Conservation (phyloP, 331 rosid genomes). For the Malus hybrid region DNA sequence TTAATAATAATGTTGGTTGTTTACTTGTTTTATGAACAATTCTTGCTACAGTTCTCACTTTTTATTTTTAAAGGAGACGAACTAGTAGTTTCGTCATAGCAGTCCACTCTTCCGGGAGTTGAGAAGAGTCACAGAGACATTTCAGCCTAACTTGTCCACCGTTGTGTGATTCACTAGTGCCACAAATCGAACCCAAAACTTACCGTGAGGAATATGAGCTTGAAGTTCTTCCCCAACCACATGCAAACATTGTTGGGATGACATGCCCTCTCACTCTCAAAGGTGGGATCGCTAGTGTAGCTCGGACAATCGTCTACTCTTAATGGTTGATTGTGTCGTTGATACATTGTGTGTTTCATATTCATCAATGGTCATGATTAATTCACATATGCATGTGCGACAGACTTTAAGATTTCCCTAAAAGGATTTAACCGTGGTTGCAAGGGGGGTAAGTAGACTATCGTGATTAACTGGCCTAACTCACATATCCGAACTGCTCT, state of each 20-base stretch:
- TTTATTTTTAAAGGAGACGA: background rate
- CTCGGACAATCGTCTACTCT: background rate
- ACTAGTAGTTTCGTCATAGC: fast-evolving
- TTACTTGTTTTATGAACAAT: background rate
- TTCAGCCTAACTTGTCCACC: too few relatives aligned
- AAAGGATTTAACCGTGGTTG: too few relatives aligned
- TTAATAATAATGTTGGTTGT: background rate
- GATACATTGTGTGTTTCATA: background rate
- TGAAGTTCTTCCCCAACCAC: background rate
- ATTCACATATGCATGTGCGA: background rate
- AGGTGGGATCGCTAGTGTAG: background rate
- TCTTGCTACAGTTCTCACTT: background rate
- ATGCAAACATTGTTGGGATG: background rate
- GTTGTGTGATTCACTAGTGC: too few relatives aligned
- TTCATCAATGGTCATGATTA: background rate
- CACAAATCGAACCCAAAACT: too few relatives aligned
- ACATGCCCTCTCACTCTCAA: background rate
- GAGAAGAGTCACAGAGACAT: too few relatives aligned
- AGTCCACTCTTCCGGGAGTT: fast-evolving
- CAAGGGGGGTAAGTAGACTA: too few relatives aligned
- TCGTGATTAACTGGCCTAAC: too few relatives aligned
- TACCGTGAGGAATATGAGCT: too few relatives aligned
- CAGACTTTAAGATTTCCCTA: background rate
- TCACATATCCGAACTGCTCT: too few relatives aligned
- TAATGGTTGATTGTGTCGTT: background rate